Base-by-base conservation (phyloP, 129 eudicot genomes). In the Arctium minus region DNA sequence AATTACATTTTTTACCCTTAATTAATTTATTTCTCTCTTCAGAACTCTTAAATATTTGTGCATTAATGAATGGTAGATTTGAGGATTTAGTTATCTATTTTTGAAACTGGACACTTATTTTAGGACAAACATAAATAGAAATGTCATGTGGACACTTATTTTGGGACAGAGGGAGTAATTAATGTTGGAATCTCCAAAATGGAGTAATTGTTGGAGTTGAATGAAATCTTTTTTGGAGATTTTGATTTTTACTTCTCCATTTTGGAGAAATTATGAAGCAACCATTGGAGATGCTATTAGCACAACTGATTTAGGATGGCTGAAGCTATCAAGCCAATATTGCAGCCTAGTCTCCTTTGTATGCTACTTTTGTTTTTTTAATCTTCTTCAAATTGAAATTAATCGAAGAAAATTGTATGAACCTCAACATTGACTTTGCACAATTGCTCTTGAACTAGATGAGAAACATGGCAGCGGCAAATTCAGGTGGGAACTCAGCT, bases 401-500 rank as follows among this genome's bases (percentile, higher is more conserved):
- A 60, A 46, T 67, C 3, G 13, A 64, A 73, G 6, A 79, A 76
- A 53, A 44, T 22, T 22, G 27, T 22, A 22, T 22, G 27, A 22
- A 22, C 38, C 46, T n/a, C 69, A 67, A 12, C 1, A 44, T 65
- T 80, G 82, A 46, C 60, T 53, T 81, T 38, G 15, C 40, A 56
- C 67, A 56, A 17, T 64, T 87, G 42, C 70, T 12, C 56, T 64
- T 72, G 83, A 39, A 64, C 65, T 84, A 92, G 97, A 87, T 88
- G 87, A 94, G 93, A 64, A 92, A 81, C 81, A 72, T 83, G 80
- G 93, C 84, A 81, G 75, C 89, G 37, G 38, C 82, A 77, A 90
- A 79, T 36, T 79, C 86, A 32, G 85, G 73, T 80, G 97, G 94
- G 53, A 88, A 81, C 79, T 77, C 91, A 6, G 88, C 78, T 70